Evolutionary conservation across 306 rosid species (phyloP).

Genomic region (Luffa aegyptiaca): DNA sequence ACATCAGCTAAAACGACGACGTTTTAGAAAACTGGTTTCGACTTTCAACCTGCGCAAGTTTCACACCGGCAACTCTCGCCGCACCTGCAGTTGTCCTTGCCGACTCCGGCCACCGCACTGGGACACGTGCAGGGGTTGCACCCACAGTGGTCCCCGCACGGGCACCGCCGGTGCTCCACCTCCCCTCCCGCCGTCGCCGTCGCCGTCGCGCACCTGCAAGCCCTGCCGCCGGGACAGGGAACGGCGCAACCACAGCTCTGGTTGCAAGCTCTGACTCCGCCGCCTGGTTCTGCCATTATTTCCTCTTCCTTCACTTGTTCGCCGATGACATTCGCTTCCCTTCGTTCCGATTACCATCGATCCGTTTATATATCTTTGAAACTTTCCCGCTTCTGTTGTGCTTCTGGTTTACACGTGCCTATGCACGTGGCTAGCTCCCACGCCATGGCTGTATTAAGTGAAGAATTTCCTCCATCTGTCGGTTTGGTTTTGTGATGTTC

Average conservation of each 20-base stretch:
- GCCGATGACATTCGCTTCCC: not conserved
- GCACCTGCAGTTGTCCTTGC: conserved; percentile 39
- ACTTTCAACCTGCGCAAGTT: conserved; percentile 25
- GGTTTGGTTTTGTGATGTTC: not conserved
- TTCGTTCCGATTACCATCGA: not conserved
- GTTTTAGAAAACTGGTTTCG: not conserved
- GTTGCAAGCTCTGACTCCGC: not conserved
- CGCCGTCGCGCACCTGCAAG: conserved; percentile 4
- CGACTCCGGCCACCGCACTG: conserved; percentile 29
- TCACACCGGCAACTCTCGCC: conserved; percentile 34
- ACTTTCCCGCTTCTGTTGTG: not conserved
- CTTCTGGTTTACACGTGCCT: not conserved
- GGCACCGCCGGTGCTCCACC: conserved; percentile 30
- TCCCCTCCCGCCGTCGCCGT: not conserved
- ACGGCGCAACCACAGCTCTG: conserved; percentile 4
- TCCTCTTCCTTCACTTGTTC: not conserved
- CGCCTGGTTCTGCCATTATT: not conserved
- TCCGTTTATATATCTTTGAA: not conserved
- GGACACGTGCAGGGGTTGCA: conserved; percentile 72
- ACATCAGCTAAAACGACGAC: not conserved
- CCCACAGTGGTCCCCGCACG: conserved; percentile 71
- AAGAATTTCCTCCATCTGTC: not conserved
- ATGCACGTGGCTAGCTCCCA: not conserved
- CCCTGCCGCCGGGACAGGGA: conserved; percentile 9
- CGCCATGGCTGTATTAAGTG: not conserved